Base-by-base conservation (phyloP, 345 rosid genomes). In the Microthlaspi erraticum region DNA sequence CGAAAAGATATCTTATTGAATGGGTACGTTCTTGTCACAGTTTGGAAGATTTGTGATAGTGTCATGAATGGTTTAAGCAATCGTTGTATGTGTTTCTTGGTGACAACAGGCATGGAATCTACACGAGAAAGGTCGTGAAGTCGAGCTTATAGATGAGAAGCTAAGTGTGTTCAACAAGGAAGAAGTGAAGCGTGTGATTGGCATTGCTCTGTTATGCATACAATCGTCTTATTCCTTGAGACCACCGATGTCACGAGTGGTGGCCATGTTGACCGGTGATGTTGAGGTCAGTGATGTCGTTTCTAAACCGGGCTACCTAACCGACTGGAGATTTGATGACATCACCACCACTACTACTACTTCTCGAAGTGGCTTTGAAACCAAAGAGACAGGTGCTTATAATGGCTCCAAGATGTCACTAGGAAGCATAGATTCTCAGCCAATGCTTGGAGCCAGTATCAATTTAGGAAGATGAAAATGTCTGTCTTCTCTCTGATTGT, bases 221-320 rank as follows among this genome's bases (percentile, higher is more conserved):
- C 94, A 85, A 17, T 64, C 92, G 26, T 71, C 92, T 42, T 86
- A 86, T 36, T n/a, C 18, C 8, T 65, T 70, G 19, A 71, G 94
- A 60, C 92, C 92, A 56, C 44, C 84, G 12, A 85, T 88, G 89
- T 88, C 95, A 2, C 80, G 87, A 5, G 89, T 84, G 1, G 78
- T 85, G 33, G 84, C 85, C 7, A 85, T 91, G 97, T 75, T 91
- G 9, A 78, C 83, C 0, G 90, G 89, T 60, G 97, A 91, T 72
- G 72, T 77, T n/a, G 91, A 85, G 75, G 87, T 88, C 11, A 73
- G 77, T 51, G 55, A 61, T 23, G 79, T 74, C 16, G 64, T 74
- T 16, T 42, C 68, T 1, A 81, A 68, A 72, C 88, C 92, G 10
- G 84, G 86, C 9, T 84, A 88, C 81, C 54, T 88, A 72, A 77